Base-by-base conservation (phyloP, 192 early-diverging fungal species). In the Dissophora ornata region DNA sequence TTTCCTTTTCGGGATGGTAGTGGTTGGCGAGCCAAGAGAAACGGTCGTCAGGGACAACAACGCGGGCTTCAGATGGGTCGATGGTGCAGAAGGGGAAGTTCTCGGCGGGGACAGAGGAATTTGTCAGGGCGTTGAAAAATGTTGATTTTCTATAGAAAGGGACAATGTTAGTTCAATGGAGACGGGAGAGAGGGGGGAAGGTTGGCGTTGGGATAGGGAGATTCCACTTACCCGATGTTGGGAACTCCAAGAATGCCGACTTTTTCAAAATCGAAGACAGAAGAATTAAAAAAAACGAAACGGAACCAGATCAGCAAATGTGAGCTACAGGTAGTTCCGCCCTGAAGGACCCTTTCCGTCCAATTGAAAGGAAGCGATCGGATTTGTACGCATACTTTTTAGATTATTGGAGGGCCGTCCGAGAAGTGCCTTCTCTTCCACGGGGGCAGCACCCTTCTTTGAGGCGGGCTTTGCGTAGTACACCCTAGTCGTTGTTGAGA, bases 81-180 rank as follows among this genome's bases (percentile, higher is more conserved):
- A 89, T 92, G 5, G 90, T 94, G 67, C 90, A 93, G 80, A 95
- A 95, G 9, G 93, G 93, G 69, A 90, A 95, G 70, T 95, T 95
- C 56, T 91, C 92, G 22, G 90, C 83, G 21, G 80, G 71, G 6
- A 84, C 80, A 21, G 66, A 67, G 29, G 71, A 80, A 56, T 86
- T 82, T 13, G 83, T 84, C 34, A 91, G 30, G 19, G 79, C 83
- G 68, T 88, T 82, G 66, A 89, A 85, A 28, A 89, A 77, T 1
- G 81, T 81, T n/a, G 84, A 86, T 71, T 87, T 87, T 52, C 71
- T 67, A 49, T 12, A 46, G 26, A n/a, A n/a, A n/a, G n/a, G n/a
- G n/a, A n/a, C n/a, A n/a, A n/a, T n/a, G n/a, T n/a, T n/a, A n/a
- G n/a, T n/a, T 57, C n/a, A 36, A 32, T 41, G 54, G 1, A 33